Evolutionary conservation across 192 early-diverging fungal genomes (phyloP).

Genomic region (Allomyces javanicus): DNA sequence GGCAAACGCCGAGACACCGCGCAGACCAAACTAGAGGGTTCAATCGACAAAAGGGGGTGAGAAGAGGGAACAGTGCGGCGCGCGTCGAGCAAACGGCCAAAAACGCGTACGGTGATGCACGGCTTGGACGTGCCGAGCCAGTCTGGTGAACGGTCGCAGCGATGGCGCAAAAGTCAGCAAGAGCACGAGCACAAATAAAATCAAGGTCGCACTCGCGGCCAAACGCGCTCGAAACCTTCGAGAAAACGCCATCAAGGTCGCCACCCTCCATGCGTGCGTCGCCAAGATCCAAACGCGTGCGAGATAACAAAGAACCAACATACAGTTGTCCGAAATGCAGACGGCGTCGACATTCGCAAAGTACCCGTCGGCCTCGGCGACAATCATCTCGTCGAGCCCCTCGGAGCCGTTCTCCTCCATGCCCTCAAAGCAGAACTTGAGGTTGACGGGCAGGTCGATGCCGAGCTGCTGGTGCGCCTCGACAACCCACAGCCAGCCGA

Average conservation of each 20-base stretch:
- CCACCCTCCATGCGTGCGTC: too few species aligned
- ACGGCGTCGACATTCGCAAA: conserved; percentile 87
- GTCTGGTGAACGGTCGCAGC: conserved; percentile 12
- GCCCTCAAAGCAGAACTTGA: conserved; percentile 96
- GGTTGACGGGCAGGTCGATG: conserved; percentile 78
- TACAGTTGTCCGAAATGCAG: conserved; percentile 86
- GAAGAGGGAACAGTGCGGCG: conserved; percentile 13
- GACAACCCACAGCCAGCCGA: conserved; percentile 89
- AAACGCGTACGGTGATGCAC: conserved; percentile 83
- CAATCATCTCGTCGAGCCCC: conserved; percentile 81
- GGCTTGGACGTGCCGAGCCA: conserved; percentile 92
- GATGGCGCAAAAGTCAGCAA: neutral
- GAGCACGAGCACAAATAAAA: neutral
- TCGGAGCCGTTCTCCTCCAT: conserved; percentile 78
- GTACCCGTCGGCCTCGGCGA: conserved; percentile 65
- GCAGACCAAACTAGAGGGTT: conserved; percentile 3
- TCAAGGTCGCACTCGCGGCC: too few species aligned
- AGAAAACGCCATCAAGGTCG: too few species aligned
- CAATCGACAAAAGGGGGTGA: neutral
- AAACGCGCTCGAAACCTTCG: too few species aligned
- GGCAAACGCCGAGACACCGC: conserved; percentile 40
- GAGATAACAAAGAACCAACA: neutral
- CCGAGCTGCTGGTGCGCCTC: conserved; percentile 83
- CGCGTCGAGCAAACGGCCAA: conserved; percentile 26
- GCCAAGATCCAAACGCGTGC: neutral